phyloP scores from a whole-genome alignment of 176 grass and related monocot species.

The Dactylis glomerata region DNA sequence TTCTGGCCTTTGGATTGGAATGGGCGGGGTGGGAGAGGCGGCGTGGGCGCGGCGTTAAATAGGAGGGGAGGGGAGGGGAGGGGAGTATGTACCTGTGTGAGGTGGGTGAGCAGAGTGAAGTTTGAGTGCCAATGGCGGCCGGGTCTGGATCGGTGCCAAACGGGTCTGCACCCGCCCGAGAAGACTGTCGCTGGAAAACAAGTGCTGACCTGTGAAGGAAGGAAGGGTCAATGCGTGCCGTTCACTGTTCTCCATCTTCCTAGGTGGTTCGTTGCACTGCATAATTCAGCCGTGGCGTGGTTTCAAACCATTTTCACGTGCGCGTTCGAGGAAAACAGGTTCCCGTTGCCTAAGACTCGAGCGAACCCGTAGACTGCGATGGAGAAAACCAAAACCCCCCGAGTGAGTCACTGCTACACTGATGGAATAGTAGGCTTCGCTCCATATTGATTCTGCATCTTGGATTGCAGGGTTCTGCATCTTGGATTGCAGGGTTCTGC shows the following conservation, averaged over 20 bases:
- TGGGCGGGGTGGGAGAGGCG: background rate
- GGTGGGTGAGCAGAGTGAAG: conserved; percentile 25
- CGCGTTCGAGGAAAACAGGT: background rate
- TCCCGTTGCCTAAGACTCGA: background rate
- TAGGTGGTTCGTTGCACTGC: background rate
- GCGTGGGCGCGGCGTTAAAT: conserved; percentile 34
- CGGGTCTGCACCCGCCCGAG: background rate
- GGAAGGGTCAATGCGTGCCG: background rate
- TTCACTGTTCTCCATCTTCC: background rate
- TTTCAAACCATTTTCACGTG: background rate
- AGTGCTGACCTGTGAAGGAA: background rate
- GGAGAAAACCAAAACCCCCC: too few relatives aligned
- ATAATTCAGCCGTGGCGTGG: background rate
- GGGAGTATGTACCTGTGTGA: background rate
- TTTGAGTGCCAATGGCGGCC: background rate
- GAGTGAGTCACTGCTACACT: too few relatives aligned
- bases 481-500: too few relatives aligned
- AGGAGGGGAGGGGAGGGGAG: conserved; percentile 15
- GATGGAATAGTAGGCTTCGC: too few relatives aligned
- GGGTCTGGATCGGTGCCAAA: background rate
- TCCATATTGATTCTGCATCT: too few relatives aligned
- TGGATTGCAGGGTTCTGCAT: too few relatives aligned
- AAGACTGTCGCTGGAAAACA: background rate
- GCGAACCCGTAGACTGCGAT: background rate
- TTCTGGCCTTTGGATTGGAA: background rate